Evolutionary conservation across 2,329 filamentous ascomycete species (phyloP).

Genomic region (Exophiala alcalophila): DNA sequence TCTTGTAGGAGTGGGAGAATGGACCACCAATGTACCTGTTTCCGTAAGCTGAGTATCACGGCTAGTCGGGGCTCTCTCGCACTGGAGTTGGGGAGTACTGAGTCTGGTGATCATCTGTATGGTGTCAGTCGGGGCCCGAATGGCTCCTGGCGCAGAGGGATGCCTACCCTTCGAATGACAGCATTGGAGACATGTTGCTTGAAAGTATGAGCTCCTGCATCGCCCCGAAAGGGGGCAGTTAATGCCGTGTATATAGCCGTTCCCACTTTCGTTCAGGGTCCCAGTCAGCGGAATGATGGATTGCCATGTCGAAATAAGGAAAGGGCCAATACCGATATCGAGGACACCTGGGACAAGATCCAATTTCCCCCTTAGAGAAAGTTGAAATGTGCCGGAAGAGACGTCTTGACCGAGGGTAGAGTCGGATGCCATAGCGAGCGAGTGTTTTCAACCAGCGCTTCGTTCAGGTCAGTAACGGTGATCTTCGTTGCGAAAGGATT

Average conservation of each 20-base stretch:
- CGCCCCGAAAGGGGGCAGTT: conserved; percentile 40
- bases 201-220: conserved; percentile 37
- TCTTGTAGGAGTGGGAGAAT: conserved; percentile 26
- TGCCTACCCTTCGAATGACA: conserved; percentile 31
- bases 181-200: conserved; percentile 37
- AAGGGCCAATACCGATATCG: conserved; percentile 11
- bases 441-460: too few relatives aligned
- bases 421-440: too few relatives aligned
- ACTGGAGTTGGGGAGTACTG: conserved; percentile 25
- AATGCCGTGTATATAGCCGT: conserved; percentile 30
- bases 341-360: conserved; percentile 21
- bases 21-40: conserved; percentile 23
- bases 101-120: conserved; percentile 16
- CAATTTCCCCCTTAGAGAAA: conserved; percentile 23
- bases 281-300: too few relatives aligned
- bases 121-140: conserved; percentile 7
- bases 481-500: too few relatives aligned
- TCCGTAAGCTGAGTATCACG: conserved; percentile 2
- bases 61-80: not conserved
- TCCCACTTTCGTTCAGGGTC: too few relatives aligned
- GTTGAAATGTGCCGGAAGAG: conserved; percentile 11
- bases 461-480: too few relatives aligned
- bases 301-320: not conserved
- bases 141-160: too few relatives aligned
- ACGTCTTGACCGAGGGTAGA: too few relatives aligned